A percentile compares a stretch with the other conserved stretches of the same genome.
These are phyloP conservation scores for Davidsoniella australis DNA, from an alignment of 2,329 filamentous ascomycete genomes.

Conservation along the genomic window DNA sequence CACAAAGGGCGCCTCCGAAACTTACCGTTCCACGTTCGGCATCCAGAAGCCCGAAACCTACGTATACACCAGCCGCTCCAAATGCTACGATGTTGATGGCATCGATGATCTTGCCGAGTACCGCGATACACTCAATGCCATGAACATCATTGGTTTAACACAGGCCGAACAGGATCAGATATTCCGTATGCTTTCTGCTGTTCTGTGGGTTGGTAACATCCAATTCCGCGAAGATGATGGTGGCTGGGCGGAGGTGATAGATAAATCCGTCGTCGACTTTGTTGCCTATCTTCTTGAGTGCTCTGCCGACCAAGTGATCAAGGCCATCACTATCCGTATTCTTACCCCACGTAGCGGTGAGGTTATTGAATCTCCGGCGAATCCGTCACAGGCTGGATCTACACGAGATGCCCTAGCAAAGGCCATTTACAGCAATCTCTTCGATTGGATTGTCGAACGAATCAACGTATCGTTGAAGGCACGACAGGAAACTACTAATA, in stretches of 20 bases:
- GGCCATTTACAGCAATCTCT: conserved; percentile 93
- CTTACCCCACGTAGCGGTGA: conserved; percentile 52
- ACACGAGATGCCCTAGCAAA: conserved; percentile 85
- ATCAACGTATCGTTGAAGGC: conserved; percentile 80
- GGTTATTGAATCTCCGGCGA: conserved; percentile 60
- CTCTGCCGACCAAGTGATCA: conserved; percentile 60
- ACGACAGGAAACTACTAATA: conserved; percentile 56
- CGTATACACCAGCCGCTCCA: conserved; percentile 80
- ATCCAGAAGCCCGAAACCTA: conserved; percentile 87
- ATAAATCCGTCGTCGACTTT: conserved; percentile 87
- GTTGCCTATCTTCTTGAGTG: conserved; percentile 87
- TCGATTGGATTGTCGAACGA: conserved; percentile 93
- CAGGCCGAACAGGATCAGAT: conserved; percentile 89
- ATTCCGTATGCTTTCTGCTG: conserved; percentile 81
- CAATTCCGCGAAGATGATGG: conserved; percentile 78
- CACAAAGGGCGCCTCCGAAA: conserved; percentile 78
- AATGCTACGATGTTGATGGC: conserved; percentile 84
- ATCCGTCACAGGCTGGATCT: conserved; percentile 67
- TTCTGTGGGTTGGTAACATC: conserved; percentile 91
- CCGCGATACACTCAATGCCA: conserved; percentile 77
- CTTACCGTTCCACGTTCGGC: conserved; percentile 75
- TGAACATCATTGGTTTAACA: conserved; percentile 80
- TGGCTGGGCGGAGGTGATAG: conserved; percentile 71
- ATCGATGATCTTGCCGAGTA: conserved; percentile 87
- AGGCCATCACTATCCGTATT: conserved; percentile 77